Conservation (phyloP, 148 eudicot species). For the Arctostaphylos glauca region DNA sequence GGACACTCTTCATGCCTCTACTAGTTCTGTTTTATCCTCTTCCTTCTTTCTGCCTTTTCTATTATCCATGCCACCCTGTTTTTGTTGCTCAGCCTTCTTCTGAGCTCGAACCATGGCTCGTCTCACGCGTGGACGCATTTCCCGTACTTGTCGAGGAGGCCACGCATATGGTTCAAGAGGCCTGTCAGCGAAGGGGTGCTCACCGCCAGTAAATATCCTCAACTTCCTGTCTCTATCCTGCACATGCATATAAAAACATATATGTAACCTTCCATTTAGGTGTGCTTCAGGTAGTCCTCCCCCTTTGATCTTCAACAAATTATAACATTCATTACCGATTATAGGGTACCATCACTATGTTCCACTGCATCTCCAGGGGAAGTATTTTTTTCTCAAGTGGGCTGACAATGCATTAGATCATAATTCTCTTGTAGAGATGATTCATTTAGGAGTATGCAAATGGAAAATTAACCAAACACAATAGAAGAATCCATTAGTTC, state of each 20-base stretch:
- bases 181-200: constrained; percentile 88
- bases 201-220: constrained; percentile 79
- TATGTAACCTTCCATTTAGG: neutral
- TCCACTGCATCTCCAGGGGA: neutral
- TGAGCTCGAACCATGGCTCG: constrained; percentile 85
- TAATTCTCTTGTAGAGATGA: neutral
- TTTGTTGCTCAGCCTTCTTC: constrained; percentile 71
- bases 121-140: constrained; percentile 87
- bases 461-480: neutral
- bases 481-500: neutral
- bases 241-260: neutral
- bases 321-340: neutral
- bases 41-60: constrained; percentile 47
- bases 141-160: constrained; percentile 92
- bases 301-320: neutral
- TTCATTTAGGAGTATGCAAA: neutral
- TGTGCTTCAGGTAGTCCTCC: neutral
- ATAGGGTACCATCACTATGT: neutral
- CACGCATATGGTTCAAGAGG: constrained; percentile 64
- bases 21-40: constrained; percentile 30
- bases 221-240: constrained; percentile 61
- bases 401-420: neutral
- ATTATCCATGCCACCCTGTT: constrained; percentile 31
- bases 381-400: neutral
- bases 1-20: constrained; percentile 20